Evolutionary conservation across 1,284 basidiomycete species (phyloP), one percentile per base, ranked within the genome.

Genomic region (Melanopsichium pennsylvanicum): DNA sequence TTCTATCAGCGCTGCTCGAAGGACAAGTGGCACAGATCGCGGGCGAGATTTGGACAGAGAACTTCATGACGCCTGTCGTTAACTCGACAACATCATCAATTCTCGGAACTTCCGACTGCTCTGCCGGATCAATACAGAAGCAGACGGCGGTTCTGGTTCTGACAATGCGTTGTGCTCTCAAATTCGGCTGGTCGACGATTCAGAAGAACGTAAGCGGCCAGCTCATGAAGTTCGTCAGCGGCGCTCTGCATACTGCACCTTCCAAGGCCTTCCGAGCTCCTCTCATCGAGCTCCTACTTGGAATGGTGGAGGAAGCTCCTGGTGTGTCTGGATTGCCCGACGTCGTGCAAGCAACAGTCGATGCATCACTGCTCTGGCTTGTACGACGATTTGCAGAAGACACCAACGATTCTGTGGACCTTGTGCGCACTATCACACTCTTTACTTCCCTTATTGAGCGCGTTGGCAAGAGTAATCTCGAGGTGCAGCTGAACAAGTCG

Each of bases 401-500:
- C 45, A 69, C 58, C 27, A 66, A 58, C 23, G 79, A 81, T 39
- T 40, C 56, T 18, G 31, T 8, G 12, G 49, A 46, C 13, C 69
- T 71, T 16, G 54, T 70, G 10, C 46, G 45, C 11, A 37, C 52
- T 13, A 63, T 71, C 38, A 25, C 15, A 6, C n/a, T 49, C 0
- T 59, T 76, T 41, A 48, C 49, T 7, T 21, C 33, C 6, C 49
- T 72, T 4, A 10, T 75, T 2, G 34, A 64, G 16, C 33, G 45
- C 23, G 11, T 39, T 27, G 23, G 21, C n/a, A 33, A 16, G 16
- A 36, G 42, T 27, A 8, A 31, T 2, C n/a, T 56, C 5, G 13
- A 35, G 5, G 18, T 71, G n/a, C 57, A 60, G 36, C 81, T 87
- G 31, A 89, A 88, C 62, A 69, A 84, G 1, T 86, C 89, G 66